Evolutionary conservation across 352 stramenopile species (phyloP).

Genomic region (Phytophthora sojae): DNA sequence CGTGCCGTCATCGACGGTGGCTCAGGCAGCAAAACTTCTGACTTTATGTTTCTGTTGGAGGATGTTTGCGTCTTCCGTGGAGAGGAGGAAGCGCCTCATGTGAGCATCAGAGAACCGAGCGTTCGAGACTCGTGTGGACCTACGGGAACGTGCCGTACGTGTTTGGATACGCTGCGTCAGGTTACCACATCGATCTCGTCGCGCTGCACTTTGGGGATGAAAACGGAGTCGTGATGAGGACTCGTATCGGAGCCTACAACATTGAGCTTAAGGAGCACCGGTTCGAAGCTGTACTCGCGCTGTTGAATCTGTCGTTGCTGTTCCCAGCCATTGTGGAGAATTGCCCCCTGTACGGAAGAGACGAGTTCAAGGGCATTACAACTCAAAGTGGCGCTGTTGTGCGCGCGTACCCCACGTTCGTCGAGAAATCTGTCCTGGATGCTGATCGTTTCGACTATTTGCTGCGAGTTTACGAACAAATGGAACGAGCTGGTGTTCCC

Average conservation of each 20-base stretch:
- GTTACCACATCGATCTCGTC: slow-evolving; percentile 14
- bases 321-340: slow-evolving; percentile 25
- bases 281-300: slow-evolving; percentile 20
- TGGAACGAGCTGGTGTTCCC: slow-evolving; percentile 14
- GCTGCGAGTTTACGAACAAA: slow-evolving; percentile 8
- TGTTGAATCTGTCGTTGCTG: slow-evolving; percentile 30
- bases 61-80: slow-evolving; percentile 27
- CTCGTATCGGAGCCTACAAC: slow-evolving; percentile 16
- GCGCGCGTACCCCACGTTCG: slow-evolving; percentile 12
- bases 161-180: slow-evolving; percentile 30
- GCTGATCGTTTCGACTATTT: slow-evolving; percentile 9
- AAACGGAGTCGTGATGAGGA: not conserved
- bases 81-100: slow-evolving; percentile 21
- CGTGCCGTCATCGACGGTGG: slow-evolving; percentile 11
- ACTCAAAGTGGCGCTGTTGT: slow-evolving; percentile 13
- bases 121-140: slow-evolving; percentile 20
- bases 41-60: slow-evolving; percentile 25
- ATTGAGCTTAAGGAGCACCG: slow-evolving; percentile 12
- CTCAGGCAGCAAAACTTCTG: slow-evolving; percentile 14
- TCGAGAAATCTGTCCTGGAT: slow-evolving; percentile 21
- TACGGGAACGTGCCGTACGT: slow-evolving; percentile 24
- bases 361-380: slow-evolving; percentile 11
- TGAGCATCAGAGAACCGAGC: slow-evolving; percentile 5
- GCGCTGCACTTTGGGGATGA: slow-evolving; percentile 4
- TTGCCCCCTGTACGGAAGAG: slow-evolving; percentile 15